A percentile compares a stretch with the other conserved stretches of the same genome.
These are phyloP conservation scores for Zymoseptoria passerinii DNA, from an alignment of 2,329 filamentous ascomycete species.

Conservation along the genomic window DNA sequence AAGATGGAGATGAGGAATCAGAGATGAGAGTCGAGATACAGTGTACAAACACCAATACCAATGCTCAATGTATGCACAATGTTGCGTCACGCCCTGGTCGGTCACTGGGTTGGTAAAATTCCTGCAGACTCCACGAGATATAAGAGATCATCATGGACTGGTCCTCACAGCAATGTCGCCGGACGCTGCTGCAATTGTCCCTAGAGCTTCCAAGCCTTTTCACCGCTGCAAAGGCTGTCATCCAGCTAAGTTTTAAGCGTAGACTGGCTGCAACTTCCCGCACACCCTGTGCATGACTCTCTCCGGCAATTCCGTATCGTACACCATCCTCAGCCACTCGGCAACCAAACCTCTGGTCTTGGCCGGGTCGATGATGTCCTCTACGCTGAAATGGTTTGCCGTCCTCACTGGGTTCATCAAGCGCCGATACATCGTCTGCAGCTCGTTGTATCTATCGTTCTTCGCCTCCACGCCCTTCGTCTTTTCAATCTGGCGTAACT, in stretches of 20 bases:
- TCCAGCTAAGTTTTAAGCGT: slow-evolving; percentile 13
- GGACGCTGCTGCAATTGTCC: neutral
- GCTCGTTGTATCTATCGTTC: slow-evolving; percentile 45
- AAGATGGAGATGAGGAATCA: slow-evolving; percentile 6
- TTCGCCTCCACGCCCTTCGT: slow-evolving; percentile 42
- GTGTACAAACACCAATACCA: neutral
- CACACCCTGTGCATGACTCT: slow-evolving; percentile 38
- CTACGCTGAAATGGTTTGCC: slow-evolving; percentile 55
- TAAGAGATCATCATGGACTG: neutral
- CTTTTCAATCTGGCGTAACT: slow-evolving; percentile 48
- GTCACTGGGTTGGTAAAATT: neutral
- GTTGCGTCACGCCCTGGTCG: neutral
- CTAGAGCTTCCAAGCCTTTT: neutral
- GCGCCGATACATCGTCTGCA: slow-evolving; percentile 52
- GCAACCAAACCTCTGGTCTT: slow-evolving; percentile 48
- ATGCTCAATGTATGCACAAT: neutral
- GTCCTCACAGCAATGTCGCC: neutral
- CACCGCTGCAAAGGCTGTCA: neutral
- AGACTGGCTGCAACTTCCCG: slow-evolving; percentile 26
- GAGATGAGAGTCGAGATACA: neutral
- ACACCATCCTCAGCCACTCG: slow-evolving; percentile 50
- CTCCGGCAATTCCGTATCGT: slow-evolving; percentile 44
- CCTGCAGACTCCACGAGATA: too few species aligned
- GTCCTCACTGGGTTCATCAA: slow-evolving; percentile 59
- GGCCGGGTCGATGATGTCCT: slow-evolving; percentile 58